phyloP scores from a whole-genome alignment of 495 filamentous ascomycete genomes.

The Trichoderma reesei region DNA sequence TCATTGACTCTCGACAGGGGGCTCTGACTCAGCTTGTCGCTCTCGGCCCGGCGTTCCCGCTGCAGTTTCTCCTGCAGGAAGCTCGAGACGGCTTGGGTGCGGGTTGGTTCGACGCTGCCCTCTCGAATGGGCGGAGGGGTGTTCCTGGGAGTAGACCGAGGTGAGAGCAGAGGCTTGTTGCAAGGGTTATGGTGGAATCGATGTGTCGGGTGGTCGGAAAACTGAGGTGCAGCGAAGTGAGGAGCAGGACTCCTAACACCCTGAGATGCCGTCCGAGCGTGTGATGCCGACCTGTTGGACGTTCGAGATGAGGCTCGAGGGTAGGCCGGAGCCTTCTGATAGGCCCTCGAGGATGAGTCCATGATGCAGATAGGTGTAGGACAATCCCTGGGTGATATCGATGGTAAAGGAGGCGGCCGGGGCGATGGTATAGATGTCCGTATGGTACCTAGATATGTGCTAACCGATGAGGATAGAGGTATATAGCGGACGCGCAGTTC shows the following conservation, averaged over 20 bases:
- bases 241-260: conserved; percentile 29
- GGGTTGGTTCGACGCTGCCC: conserved; percentile 18
- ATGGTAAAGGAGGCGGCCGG: not conserved
- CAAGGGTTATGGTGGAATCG: conserved; percentile 21
- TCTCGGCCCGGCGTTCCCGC: conserved; percentile 34
- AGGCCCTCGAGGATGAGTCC: not conserved
- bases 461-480: not conserved
- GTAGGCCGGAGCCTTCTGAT: conserved; percentile 19
- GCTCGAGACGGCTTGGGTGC: conserved; percentile 24
- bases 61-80: conserved; percentile 43
- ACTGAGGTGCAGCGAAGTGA: conserved; percentile 17
- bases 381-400: no score
- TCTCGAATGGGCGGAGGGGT: conserved; percentile 26
- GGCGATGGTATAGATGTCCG: not conserved
- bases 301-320: conserved; percentile 31
- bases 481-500: not conserved
- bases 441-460: not conserved
- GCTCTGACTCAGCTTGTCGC: conserved; percentile 14
- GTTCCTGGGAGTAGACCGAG: conserved; percentile 16
- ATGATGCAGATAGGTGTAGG: not conserved
- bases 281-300: conserved; percentile 31
- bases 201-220: conserved; percentile 19
- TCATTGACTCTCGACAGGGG: conserved; percentile 16
- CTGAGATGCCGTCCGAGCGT: conserved; percentile 25
- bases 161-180: conserved; percentile 13